Percentiles rank a stretch among this genome's conserved stretches.
These are phyloP conservation scores for Gnomoniopsis sp. DNA, from an alignment of 2,329 filamentous ascomycete genomes.

Conservation along the genomic window DNA sequence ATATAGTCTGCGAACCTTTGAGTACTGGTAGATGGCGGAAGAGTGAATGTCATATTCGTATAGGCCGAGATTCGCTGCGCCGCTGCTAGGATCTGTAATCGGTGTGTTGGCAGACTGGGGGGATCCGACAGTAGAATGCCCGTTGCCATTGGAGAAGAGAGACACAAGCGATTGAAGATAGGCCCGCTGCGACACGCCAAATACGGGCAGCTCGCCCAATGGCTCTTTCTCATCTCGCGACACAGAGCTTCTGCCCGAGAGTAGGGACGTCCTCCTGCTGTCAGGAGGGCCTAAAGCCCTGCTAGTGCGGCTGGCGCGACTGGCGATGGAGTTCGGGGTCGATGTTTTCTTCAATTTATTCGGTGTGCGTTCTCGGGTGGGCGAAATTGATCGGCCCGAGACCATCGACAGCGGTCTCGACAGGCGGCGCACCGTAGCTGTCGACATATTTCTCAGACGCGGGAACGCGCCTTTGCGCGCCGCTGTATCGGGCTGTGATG, in stretches of 20 bases:
- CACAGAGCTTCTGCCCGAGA: background rate
- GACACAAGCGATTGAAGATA: conserved; percentile 11
- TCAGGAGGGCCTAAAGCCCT: background rate
- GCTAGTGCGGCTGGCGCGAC: background rate
- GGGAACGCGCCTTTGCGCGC: background rate
- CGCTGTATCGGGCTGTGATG: background rate
- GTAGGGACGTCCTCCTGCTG: background rate
- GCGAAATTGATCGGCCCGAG: background rate
- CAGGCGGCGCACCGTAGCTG: background rate
- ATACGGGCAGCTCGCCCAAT: background rate
- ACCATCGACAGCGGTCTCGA: background rate
- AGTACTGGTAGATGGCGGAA: conserved; percentile 1
- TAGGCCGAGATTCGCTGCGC: background rate
- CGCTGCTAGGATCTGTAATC: background rate
- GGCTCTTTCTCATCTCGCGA: background rate
- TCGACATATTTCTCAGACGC: conserved; percentile 5
- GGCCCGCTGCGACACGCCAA: conserved; percentile 5
- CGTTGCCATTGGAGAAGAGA: background rate
- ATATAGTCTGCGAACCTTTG: conserved; percentile 1
- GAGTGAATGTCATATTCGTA: conserved; percentile 3
- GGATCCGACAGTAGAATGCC: background rate
- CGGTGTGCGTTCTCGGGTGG: background rate
- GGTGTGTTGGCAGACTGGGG: background rate
- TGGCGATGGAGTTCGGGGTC: background rate
- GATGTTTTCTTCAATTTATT: background rate